Base-by-base conservation (phyloP, 768 basidiomycete genomes). In the Antrodiella citrinella region DNA sequence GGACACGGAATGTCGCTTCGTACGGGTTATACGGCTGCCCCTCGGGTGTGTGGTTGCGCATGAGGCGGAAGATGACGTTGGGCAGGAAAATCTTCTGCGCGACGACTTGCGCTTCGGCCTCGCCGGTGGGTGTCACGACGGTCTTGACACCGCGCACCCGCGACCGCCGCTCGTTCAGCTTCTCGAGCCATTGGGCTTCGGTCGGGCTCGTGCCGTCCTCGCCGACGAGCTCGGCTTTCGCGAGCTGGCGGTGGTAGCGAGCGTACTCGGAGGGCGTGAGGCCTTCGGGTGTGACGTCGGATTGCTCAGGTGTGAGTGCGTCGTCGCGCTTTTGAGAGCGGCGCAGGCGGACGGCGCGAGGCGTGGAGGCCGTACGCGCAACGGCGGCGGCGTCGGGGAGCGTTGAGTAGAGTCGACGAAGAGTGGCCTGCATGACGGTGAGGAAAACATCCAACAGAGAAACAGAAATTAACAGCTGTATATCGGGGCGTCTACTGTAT, bases 1-100 rank as follows among this genome's bases (percentile, higher is more conserved):
- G 86, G 38, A 95, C 75, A 49, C 91, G 88, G 72, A 97, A 95
- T 2, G 93, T 97, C 7, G 92, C 93, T 65, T 92, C 86, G 71
- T 86, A 92, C 1, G 93, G 92, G 54, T 97, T 94, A 73, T 97
- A 97, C 1, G 91, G 74, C 57, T 86, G 71, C 0, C 85, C 88
- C 2, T 69, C 66, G 0, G 76, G 81, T 0, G 91, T 92, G 57
- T 84, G 69, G 65, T 97, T 97, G 20, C 89, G 81, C 41, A 94
- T 81, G 50, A 97, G 74, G 50, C 78, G 77, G 67, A 95, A 84
- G 53, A 87, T 66, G 62, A 86, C 74, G 66, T 97, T 95, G 38
- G 93, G 93, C 30, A 97, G 83, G 70, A 92, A 96, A 20, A 96
- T 74, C 55, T 81, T 81, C 58, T 86, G 81, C 48, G 88, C 93